These are phyloP conservation scores for Aphanomyces astaci DNA, from an alignment of 352 stramenopile species.

Conservation along the genomic window DNA sequence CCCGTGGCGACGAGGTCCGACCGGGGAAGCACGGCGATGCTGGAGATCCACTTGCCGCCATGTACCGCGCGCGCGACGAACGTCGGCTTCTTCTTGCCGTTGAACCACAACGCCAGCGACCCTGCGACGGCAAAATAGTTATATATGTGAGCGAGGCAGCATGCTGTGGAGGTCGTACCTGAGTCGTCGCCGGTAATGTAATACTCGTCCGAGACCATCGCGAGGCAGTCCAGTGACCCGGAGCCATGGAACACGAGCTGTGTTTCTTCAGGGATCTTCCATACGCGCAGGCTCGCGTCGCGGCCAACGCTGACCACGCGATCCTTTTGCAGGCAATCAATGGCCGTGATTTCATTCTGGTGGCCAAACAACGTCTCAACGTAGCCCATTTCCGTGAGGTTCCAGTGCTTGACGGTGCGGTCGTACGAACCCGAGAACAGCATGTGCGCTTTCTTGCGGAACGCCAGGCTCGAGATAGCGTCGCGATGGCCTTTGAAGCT, in stretches of 20 bases:
- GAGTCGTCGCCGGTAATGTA: slow-evolving; percentile 90
- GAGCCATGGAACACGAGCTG: slow-evolving; percentile 92
- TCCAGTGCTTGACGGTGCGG: slow-evolving; percentile 92
- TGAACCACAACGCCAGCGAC: slow-evolving; percentile 88
- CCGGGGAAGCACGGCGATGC: slow-evolving; percentile 78
- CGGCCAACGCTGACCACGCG: slow-evolving; percentile 84
- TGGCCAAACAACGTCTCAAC: slow-evolving; percentile 93
- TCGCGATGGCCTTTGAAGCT: slow-evolving; percentile 88
- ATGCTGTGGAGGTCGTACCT: too few relatives aligned
- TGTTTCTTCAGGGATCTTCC: slow-evolving; percentile 93
- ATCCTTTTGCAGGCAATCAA: slow-evolving; percentile 88
- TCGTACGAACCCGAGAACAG: slow-evolving; percentile 91
- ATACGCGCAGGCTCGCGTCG: slow-evolving; percentile 89
- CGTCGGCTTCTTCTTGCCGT: slow-evolving; percentile 90
- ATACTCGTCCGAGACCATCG: slow-evolving; percentile 88
- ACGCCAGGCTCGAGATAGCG: slow-evolving; percentile 76
- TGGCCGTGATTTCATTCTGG: slow-evolving; percentile 82
- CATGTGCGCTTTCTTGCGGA: slow-evolving; percentile 81
- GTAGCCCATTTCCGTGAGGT: slow-evolving; percentile 93
- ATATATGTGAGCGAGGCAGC: background rate
- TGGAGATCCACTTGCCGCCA: slow-evolving; percentile 86
- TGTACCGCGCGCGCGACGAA: slow-evolving; percentile 78
- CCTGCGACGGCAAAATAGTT: slow-evolving; percentile 9
- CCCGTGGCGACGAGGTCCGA: slow-evolving; percentile 89
- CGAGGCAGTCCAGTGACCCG: slow-evolving; percentile 87